A percentile compares a stretch with the other conserved stretches of the same genome.
These are phyloP conservation scores for Leccinellum luteum DNA, from an alignment of 768 basidiomycete species.

Conservation along the genomic window DNA sequence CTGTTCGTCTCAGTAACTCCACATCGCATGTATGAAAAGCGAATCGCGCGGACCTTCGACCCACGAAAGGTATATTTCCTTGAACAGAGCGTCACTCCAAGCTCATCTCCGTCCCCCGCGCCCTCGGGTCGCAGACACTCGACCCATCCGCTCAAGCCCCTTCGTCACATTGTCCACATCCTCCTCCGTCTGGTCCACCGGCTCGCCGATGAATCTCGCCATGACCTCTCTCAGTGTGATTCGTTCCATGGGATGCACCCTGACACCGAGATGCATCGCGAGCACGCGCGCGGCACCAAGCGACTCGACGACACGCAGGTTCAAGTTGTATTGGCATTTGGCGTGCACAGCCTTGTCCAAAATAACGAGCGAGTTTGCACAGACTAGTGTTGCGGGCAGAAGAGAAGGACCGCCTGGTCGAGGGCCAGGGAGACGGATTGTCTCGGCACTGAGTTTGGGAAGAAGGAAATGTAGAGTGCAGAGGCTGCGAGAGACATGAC, in stretches of 20 bases:
- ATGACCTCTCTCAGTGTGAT: slow-evolving; percentile 69
- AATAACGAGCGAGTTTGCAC: slow-evolving; percentile 62
- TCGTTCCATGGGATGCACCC: slow-evolving; percentile 38
- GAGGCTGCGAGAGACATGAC: slow-evolving; percentile 70
- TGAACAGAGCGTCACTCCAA: slow-evolving; percentile 65
- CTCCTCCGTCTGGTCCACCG: slow-evolving; percentile 36
- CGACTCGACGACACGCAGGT: slow-evolving; percentile 90
- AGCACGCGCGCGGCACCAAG: slow-evolving; percentile 77
- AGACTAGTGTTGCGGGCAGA: slow-evolving; percentile 30
- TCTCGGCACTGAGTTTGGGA: slow-evolving; percentile 64
- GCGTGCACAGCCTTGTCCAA: slow-evolving; percentile 79
- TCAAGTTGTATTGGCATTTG: slow-evolving; percentile 81
- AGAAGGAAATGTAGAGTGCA: slow-evolving; percentile 80
- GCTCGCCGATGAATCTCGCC: slow-evolving; percentile 51
- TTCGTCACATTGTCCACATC: slow-evolving; percentile 43
- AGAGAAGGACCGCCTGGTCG: slow-evolving; percentile 9
- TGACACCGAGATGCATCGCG: slow-evolving; percentile 53
- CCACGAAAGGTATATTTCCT: slow-evolving; percentile 72
- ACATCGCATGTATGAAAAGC: background rate
- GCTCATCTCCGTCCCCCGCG: slow-evolving; percentile 37
- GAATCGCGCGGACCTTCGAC: slow-evolving; percentile 58
- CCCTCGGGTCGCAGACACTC: slow-evolving; percentile 50
- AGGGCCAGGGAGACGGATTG: slow-evolving; percentile 57
- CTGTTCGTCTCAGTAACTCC: background rate
- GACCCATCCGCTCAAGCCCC: slow-evolving; percentile 48